A percentile compares a stretch with the other conserved stretches of the same genome.
Conservation (phyloP, 805 yeast genomes). For the Kluyveromyces siamensis region DNA sequence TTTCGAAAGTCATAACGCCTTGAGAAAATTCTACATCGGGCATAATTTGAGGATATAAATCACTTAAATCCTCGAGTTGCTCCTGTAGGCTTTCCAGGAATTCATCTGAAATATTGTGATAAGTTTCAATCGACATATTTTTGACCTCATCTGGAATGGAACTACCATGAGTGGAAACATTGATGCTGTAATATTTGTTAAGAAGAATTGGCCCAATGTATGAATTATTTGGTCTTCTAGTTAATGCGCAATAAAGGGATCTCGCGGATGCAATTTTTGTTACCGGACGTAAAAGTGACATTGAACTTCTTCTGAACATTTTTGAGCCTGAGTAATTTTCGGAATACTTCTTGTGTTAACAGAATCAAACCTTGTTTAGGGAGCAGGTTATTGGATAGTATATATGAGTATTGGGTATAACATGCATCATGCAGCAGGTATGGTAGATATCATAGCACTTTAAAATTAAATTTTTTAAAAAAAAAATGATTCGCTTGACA, state of each 20-base stretch:
- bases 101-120: constrained; percentile 54
- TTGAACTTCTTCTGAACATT: too few species aligned
- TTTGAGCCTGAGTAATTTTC: neutral
- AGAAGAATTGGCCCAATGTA: neutral
- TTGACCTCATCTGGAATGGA: constrained; percentile 44
- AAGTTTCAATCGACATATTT: constrained; percentile 40
- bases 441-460: too few species aligned
- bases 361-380: too few species aligned
- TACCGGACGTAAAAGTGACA: neutral
- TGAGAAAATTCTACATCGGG: constrained; percentile 58
- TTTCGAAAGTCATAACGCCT: constrained; percentile 73
- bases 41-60: constrained; percentile 54
- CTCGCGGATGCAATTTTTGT: neutral
- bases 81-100: constrained; percentile 64
- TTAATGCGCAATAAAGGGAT: neutral
- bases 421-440: too few species aligned
- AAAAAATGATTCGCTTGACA: too few species aligned
- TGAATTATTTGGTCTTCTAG: neutral
- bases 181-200: neutral
- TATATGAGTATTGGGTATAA: too few species aligned
- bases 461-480: too few species aligned
- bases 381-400: too few species aligned
- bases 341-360: too few species aligned
- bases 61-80: constrained; percentile 59
- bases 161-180: constrained; percentile 43